Conservation (phyloP, 345 rosid genomes). For the Leavenworthia alabamica region DNA sequence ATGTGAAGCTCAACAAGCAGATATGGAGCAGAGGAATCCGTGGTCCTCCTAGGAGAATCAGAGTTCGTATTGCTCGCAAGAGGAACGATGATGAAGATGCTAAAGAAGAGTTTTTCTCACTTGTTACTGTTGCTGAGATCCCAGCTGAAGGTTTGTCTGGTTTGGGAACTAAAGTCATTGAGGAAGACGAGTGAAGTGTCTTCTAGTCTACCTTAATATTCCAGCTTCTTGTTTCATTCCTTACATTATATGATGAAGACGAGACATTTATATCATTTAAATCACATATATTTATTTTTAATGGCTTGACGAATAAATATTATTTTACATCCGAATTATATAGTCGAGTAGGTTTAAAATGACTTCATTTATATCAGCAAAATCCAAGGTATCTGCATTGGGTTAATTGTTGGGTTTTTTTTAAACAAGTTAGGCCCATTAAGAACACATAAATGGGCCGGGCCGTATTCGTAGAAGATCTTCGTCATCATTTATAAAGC, state of each 20-base stretch:
- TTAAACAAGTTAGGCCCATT: not conserved
- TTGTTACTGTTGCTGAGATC: constrained; percentile 45
- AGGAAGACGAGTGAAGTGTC: constrained; percentile 40
- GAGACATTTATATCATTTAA: not conserved
- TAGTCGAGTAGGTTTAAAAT: too few relatives aligned
- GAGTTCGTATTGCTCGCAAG: constrained; percentile 54
- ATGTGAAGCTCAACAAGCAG: constrained; percentile 65
- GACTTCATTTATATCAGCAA: too few relatives aligned
- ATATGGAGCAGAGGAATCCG: constrained; percentile 66
- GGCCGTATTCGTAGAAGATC: not conserved
- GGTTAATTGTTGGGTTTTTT: too few relatives aligned
- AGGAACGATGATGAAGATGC: constrained; percentile 71
- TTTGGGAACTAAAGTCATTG: constrained; percentile 51
- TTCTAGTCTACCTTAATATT: not conserved
- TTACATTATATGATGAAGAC: not conserved
- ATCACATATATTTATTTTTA: not conserved
- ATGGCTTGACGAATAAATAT: not conserved
- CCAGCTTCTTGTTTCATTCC: not conserved
- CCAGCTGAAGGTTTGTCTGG: constrained; percentile 44
- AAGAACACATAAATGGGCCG: not conserved
- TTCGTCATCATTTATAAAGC: too few relatives aligned
- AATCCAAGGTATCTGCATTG: too few relatives aligned
- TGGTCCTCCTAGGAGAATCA: constrained; percentile 53
- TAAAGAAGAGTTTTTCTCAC: constrained; percentile 57
- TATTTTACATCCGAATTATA: too few relatives aligned